Base-by-base conservation (phyloP, 2,329 filamentous ascomycete genomes). In the Monascus ruber region DNA sequence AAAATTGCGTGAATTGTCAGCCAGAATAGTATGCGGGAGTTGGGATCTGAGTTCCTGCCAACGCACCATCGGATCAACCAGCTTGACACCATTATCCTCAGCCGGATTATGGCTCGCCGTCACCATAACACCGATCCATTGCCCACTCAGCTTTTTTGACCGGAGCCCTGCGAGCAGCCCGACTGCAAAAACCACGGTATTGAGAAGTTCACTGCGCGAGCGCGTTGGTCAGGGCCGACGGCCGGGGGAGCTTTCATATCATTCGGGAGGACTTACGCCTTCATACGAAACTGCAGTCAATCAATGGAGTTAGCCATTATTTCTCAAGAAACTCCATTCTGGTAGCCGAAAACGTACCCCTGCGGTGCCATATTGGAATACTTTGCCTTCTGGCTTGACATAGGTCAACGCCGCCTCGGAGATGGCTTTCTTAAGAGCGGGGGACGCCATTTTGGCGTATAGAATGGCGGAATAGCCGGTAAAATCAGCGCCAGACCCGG, bases 121-220 rank as follows among this genome's bases (percentile, higher is more conserved):
- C 62, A 94, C 84, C 87, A 94, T 94, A 50, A 98, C 82, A 56
- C 91, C 91, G 56, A 98, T 94, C 53, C 85, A 83, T 69, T 93
- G 85, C 48, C 87, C 83, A 60, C 82, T 81, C 52, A 93, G 77
- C 66, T 91, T 93, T 60, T 86, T 84, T 48, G 87, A 95, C 47
- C 91, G 83, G 37, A 96, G 75, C 41, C 84, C 79, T 27, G 91
- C 85, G 42, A 95, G 77, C 44, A 98, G 76, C 37, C 89, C 91
- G 48, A 95, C 88, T 35, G 88, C 82, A 66, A 89, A 95, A 51
- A 94, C 78, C 47, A 98, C 86, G 29, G 86, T 91, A 59, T 93
- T 85, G 54, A 96, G 82, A 41, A 94, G 76, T 54, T 87, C 81
- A 42, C 75, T 78, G 54, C 45, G 40, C 38, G 37, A n/a, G 45